A percentile compares a stretch with the other conserved stretches of the same genome.
Evolutionary conservation across 495 filamentous ascomycete genomes (phyloP).

Genomic region (Cenococcum geophilum): DNA sequence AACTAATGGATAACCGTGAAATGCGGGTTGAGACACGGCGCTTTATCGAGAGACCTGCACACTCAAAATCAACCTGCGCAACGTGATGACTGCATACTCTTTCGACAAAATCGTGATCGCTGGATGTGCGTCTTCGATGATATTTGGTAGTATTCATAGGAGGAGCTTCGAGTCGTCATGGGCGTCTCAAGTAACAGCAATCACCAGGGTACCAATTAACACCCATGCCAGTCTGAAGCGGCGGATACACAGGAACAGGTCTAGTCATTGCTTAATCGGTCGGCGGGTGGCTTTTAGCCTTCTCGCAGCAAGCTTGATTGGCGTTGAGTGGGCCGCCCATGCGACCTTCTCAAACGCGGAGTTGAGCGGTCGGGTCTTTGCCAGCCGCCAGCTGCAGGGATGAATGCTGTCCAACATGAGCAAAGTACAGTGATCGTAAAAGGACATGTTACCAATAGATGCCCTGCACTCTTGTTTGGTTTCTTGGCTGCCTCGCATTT

Average conservation of each 20-base stretch:
- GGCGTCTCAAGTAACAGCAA: too few relatives aligned
- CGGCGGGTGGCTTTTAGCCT: not conserved
- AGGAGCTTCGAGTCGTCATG: too few relatives aligned
- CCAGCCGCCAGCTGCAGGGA: not conserved
- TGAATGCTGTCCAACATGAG: not conserved
- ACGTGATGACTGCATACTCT: too few relatives aligned
- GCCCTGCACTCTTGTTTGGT: not conserved
- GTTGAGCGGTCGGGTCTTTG: not conserved
- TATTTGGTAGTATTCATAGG: too few relatives aligned
- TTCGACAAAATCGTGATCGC: too few relatives aligned
- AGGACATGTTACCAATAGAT: not conserved
- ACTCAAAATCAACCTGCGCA: too few relatives aligned
- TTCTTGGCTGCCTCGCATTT: not conserved
- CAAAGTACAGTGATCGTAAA: not conserved
- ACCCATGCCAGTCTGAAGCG: not conserved
- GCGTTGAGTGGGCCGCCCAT: not conserved
- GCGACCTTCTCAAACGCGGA: not conserved
- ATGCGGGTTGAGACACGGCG: too few relatives aligned
- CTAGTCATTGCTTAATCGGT: not conserved
- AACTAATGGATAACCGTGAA: too few relatives aligned
- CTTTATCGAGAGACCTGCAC: too few relatives aligned
- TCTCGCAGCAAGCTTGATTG: not conserved
- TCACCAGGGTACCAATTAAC: too few relatives aligned
- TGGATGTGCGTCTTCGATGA: too few relatives aligned
- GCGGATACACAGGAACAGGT: not conserved